Percentiles rank a stretch among this genome's conserved stretches.
Evolutionary conservation across 208 protist species (phyloP).

Genomic region (Trypanosoma scelopori): DNA sequence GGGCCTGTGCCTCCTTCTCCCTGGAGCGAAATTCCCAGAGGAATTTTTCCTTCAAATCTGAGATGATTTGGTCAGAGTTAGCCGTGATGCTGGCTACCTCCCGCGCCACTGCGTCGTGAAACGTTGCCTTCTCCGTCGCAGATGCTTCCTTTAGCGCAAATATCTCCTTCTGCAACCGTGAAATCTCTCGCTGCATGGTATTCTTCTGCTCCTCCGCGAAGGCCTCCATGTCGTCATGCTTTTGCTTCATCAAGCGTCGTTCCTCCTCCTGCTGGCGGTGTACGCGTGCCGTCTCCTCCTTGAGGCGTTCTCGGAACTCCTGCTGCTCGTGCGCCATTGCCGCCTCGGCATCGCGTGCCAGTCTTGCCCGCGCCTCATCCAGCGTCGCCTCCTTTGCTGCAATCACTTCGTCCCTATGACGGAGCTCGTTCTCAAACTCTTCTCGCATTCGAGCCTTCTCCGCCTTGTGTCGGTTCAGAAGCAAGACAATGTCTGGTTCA

Average conservation of each 20-base stretch:
- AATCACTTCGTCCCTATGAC: slow-evolving; percentile 76
- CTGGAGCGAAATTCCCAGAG: slow-evolving; percentile 56
- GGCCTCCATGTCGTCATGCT: slow-evolving; percentile 61
- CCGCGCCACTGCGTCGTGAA: slow-evolving; percentile 66
- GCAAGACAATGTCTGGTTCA: slow-evolving; percentile 90
- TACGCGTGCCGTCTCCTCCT: slow-evolving; percentile 56
- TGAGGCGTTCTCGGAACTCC: slow-evolving; percentile 44
- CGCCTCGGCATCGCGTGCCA: slow-evolving; percentile 64
- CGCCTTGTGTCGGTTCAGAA: slow-evolving; percentile 91
- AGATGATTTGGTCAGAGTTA: slow-evolving; percentile 58
- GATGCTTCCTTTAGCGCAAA: slow-evolving; percentile 49
- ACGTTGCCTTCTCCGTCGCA: slow-evolving; percentile 59
- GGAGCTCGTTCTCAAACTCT: slow-evolving; percentile 86
- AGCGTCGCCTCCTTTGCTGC: slow-evolving; percentile 73
- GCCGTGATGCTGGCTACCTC: slow-evolving; percentile 70
- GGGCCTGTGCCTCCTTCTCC: slow-evolving; percentile 49
- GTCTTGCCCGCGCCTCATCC: slow-evolving; percentile 58
- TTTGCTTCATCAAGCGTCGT: slow-evolving; percentile 39
- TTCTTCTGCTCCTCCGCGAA: slow-evolving; percentile 66
- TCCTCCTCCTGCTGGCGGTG: slow-evolving; percentile 70
- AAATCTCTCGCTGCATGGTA: slow-evolving; percentile 66
- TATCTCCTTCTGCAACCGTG: slow-evolving; percentile 59
- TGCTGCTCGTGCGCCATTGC: slow-evolving; percentile 60
- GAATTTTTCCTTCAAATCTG: slow-evolving; percentile 64
- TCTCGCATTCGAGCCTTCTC: slow-evolving; percentile 88